These are phyloP conservation scores for Elymus sibiricus DNA, from an alignment of 176 grass and related monocot species.

Conservation along the genomic window DNA sequence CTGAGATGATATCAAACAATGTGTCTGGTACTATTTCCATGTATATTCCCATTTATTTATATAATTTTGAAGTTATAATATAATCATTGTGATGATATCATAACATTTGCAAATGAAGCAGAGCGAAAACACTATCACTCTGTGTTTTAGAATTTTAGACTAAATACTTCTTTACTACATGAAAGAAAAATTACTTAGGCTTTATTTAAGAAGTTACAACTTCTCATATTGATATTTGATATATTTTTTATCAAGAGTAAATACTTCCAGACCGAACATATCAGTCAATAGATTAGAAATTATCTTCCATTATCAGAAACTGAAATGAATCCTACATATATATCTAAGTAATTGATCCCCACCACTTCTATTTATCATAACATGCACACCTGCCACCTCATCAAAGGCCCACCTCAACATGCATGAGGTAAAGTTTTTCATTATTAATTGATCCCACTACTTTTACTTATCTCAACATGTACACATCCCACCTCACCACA, in stretches of 20 bases:
- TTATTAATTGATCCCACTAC: too few species aligned
- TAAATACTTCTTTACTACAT: neutral
- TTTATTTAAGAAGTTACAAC: neutral
- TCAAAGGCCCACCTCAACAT: too few species aligned
- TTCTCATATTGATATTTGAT: neutral
- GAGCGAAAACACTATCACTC: too few species aligned
- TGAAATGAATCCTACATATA: neutral
- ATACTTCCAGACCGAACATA: neutral
- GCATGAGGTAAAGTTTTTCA: too few species aligned
- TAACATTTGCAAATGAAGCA: neutral
- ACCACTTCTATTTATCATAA: too few species aligned
- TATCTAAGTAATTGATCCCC: too few species aligned
- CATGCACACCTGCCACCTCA: too few species aligned
- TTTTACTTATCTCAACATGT: too few species aligned
- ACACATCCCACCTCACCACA: too few species aligned
- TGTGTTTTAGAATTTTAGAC: neutral
- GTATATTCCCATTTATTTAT: neutral
- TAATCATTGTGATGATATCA: neutral
- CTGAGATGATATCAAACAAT: neutral
- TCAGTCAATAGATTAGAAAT: neutral
- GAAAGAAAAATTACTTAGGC: neutral
- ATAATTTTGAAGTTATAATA: neutral
- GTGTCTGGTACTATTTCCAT: neutral
- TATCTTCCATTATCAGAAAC: neutral
- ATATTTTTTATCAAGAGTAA: neutral